Percentiles rank a stretch among this genome's conserved stretches.
phyloP scores from a whole-genome alignment of 2,329 filamentous ascomycete genomes.

The Colletotrichum lupini region DNA sequence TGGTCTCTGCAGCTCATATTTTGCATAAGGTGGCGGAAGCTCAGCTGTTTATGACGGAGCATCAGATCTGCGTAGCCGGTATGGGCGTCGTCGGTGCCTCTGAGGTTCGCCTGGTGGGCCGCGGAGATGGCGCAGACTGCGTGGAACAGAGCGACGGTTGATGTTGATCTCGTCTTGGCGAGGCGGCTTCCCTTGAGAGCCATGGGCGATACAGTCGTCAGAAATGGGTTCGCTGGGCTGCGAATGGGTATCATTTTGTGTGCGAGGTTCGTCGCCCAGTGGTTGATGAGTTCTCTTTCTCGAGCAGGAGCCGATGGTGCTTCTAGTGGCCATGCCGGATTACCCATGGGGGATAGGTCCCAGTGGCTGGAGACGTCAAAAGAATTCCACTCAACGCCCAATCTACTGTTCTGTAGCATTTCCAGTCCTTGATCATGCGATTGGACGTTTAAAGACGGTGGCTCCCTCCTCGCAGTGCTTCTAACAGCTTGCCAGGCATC shows the following conservation, averaged over 20 bases:
- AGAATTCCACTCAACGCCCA: not conserved
- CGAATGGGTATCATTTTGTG: constrained; percentile 15
- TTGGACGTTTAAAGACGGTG: not conserved
- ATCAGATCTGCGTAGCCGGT: not conserved
- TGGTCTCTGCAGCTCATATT: not conserved
- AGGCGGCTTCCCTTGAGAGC: constrained; percentile 15
- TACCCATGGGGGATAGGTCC: not conserved
- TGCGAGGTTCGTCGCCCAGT: constrained; percentile 21
- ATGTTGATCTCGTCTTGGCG: not conserved
- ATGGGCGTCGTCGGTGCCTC: not conserved
- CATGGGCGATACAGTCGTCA: constrained; percentile 10
- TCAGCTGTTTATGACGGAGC: constrained; percentile 9
- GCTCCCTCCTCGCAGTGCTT: not conserved
- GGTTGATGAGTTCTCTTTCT: constrained; percentile 13
- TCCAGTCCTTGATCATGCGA: no score
- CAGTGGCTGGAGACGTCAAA: not conserved
- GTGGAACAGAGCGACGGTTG: constrained; percentile 15
- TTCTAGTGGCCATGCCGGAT: not conserved
- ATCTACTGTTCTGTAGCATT: not conserved
- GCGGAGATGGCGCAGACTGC: constrained; percentile 24
- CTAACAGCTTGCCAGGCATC: no score
- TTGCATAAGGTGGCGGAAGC: constrained; percentile 18
- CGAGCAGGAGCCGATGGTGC: not conserved
- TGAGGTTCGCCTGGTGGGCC: constrained; percentile 9
- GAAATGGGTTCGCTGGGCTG: constrained; percentile 1